A percentile compares a stretch with the other conserved stretches of the same genome.
phyloP scores from a whole-genome alignment of 495 filamentous ascomycete species.

The Ascodesmis nigricans region DNA sequence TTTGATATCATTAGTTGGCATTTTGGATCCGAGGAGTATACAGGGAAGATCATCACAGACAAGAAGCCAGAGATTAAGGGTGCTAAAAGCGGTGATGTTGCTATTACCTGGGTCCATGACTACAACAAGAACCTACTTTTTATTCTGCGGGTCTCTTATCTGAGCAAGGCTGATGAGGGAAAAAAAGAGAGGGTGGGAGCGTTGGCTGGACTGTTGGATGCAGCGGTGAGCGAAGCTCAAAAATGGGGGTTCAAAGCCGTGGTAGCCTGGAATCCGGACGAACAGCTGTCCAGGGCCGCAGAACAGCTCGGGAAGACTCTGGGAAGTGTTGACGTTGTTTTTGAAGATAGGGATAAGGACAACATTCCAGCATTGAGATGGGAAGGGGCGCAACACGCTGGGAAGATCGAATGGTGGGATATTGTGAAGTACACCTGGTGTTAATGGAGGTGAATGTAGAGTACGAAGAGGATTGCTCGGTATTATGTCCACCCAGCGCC shows the following conservation, averaged over 20 bases:
- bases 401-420: not conserved
- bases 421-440: slow-evolving; percentile 5
- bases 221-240: not conserved
- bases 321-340: not conserved
- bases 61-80: slow-evolving; percentile 1
- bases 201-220: not conserved
- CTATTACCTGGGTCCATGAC: slow-evolving; percentile 3
- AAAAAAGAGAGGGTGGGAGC: not conserved
- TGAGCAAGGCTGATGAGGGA: not conserved
- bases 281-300: not conserved
- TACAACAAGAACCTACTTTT: slow-evolving; percentile 1
- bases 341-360: slow-evolving; percentile 1
- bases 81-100: not conserved
- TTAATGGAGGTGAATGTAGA: no score
- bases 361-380: slow-evolving; percentile 4
- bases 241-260: slow-evolving; percentile 1
- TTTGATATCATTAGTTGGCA: slow-evolving; percentile 2
- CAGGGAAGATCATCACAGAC: not conserved
- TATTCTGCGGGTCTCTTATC: not conserved
- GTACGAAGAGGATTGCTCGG: no score
- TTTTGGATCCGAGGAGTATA: slow-evolving; percentile 3
- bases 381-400: not conserved
- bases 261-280: slow-evolving; percentile 1
- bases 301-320: not conserved
- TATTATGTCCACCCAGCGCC: no score